A percentile compares a stretch with the other conserved stretches of the same genome.
phyloP scores from a whole-genome alignment of 1,284 basidiomycete species.

The Apiotrichum domesticum region DNA sequence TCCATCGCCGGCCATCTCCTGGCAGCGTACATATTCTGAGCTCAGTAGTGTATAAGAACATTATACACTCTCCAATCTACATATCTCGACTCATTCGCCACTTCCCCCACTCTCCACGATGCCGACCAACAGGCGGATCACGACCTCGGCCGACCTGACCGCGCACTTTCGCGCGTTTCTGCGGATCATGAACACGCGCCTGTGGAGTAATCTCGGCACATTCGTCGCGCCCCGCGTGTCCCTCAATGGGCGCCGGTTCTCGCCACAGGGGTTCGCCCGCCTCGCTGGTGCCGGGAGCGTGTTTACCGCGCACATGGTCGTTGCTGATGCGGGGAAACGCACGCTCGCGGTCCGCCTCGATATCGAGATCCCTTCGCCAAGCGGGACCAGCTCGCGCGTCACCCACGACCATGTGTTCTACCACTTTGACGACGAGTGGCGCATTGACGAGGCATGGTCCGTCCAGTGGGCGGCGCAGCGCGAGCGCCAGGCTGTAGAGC shows the following conservation, averaged over 20 bases:
- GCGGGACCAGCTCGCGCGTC: not conserved
- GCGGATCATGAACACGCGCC: conserved; percentile 10
- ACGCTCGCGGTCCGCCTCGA: conserved; percentile 10
- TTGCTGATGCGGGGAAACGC: conserved; percentile 9
- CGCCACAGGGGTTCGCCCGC: not conserved
- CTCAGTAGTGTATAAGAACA: no score
- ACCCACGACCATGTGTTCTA: conserved; percentile 12
- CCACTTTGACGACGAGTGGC: conserved; percentile 13
- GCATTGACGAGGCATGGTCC: conserved; percentile 12
- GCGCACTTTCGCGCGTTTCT: conserved; percentile 12
- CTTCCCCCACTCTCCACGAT: no score
- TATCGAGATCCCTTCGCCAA: conserved; percentile 1
- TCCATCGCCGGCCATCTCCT: no score
- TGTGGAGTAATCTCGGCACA: not conserved
- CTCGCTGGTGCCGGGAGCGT: not conserved
- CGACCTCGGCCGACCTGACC: conserved; percentile 5
- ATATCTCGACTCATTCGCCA: no score
- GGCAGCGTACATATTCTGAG: no score
- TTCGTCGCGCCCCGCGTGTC: conserved; percentile 2
- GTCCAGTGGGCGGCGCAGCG: no score
- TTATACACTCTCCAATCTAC: no score
- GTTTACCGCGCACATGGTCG: conserved; percentile 3
- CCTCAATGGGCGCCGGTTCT: conserved; percentile 2
- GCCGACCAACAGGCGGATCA: not conserved
- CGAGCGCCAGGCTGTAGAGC: no score